Evolutionary conservation across 768 basidiomycete species (phyloP), one percentile per base, ranked within the genome.

Genomic region (Guyanaporus albipodus): DNA sequence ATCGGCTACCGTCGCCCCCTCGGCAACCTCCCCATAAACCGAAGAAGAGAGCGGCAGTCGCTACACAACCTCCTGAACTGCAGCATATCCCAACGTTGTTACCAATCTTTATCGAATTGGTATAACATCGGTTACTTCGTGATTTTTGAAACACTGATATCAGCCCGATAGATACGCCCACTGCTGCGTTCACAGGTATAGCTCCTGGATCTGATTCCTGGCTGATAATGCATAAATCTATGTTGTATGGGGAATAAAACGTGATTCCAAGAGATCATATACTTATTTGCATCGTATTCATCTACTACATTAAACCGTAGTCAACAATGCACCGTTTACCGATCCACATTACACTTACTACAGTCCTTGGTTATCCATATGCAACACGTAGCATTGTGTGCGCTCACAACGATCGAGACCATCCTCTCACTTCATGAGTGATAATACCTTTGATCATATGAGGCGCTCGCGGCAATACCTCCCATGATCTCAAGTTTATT

Each of bases 71-170:
- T 35, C 96, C 96, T 2, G 82, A 88, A 42, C 71, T 97, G 38
- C 69, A 73, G 38, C 77, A 85, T 58, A 79, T 98, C 42, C 86
- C 90, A n/a, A 74, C 81, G 49, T 64, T 99, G 18, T 70, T 96
- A 29, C 92, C 95, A 2, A 57, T 98, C 22, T 97, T 98, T 64
- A 78, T 86, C 35, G 96, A 98, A 70, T 82, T 97, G 78, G 93
- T 96, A 82, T 69, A 50, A 2, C 12, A 7, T 38, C 8, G 11
- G 17, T 32, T 35, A 14, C 12, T 8, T 42, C 40, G 29, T 8
- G 5, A 12, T 19, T 2, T 26, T 37, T 19, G 22, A 24, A 19
- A 17, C 17, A 8, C 52, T 62, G 38, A 59, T 42, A 7, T 14
- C 22, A 22, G 12, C 35, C 18, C n/a, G 24, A 35, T 39, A 73